Evolutionary conservation across 257 asterid species (phyloP), one percentile per base, ranked within the genome.

Genomic region (Scutellaria galericulata): DNA sequence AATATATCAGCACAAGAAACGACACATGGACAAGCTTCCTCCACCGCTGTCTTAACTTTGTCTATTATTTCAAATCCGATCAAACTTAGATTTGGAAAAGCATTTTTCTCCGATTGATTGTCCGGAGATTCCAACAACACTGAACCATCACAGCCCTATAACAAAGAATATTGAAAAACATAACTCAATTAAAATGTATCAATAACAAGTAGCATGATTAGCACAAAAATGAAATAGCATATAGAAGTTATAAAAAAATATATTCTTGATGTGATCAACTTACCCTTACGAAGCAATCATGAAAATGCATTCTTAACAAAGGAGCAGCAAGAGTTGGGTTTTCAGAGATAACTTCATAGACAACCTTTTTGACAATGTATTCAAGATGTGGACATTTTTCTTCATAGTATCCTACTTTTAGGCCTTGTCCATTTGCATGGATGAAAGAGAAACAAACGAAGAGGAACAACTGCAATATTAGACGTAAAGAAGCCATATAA

Each of bases 61-160:
- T 86, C 92, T 9, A 86, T 82, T 10, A 83, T 57, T 46, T 78
- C 78, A 39, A 55, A 86, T 46, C 89, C 92, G 64, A 84, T 75
- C 1, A 86, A 79, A 61, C 82, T 82, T 54, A 75, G 66, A 61
- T 86, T 86, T 3, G 92, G 92, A 3, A 50, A 0, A 20, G 86
- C 63, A 42, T 84, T 68, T 61, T 81, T 86, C 67, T 86, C 89
- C 1, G 89, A 74, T 70, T 77, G 81, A 2, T 79, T 77, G 7
- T 66, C 69, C 0, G 77, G 72, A 11, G 82, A 79, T 77, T 86
- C 71, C 74, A 86, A 71, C 6, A 84, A 70, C 13, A 84, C 73
- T 6, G 91, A 86, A n/a, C 79, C 91, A 50, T 86, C 91, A 7
- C 91, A 86, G 13, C 91, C 91, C 89, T 82, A 55, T 7, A 54